Evolutionary conservation across 2,329 filamentous ascomycete species (phyloP).

Genomic region (Penicillium rolfsii): DNA sequence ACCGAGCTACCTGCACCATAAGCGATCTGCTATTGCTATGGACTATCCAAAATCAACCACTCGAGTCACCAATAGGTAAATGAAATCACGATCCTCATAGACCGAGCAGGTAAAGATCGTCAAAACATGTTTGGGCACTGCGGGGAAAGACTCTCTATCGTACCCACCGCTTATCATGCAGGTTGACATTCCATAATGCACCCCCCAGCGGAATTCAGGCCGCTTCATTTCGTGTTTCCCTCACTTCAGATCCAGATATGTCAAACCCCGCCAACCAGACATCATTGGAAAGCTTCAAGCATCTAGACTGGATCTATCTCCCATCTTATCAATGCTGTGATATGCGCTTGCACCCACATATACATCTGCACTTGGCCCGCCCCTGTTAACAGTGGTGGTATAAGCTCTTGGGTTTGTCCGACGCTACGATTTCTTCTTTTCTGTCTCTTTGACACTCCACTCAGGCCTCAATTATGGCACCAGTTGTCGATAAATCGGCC

Average conservation of each 20-base stretch:
- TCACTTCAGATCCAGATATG: background rate
- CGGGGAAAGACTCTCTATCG: conserved; percentile 12
- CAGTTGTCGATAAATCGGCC: conserved; percentile 31
- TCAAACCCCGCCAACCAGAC: background rate
- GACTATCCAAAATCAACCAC: background rate
- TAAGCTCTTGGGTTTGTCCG: background rate
- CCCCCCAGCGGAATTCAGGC: background rate
- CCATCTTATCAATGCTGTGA: conserved; percentile 6
- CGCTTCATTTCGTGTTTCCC: background rate
- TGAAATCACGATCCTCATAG: background rate
- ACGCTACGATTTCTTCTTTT: background rate
- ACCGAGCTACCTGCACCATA: background rate
- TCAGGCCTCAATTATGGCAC: conserved; percentile 27
- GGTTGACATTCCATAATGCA: conserved; percentile 12
- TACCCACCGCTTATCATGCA: conserved; percentile 11
- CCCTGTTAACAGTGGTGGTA: background rate
- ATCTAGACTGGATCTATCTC: background rate
- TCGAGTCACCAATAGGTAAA: background rate
- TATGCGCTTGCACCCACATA: background rate
- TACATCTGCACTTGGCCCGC: background rate
- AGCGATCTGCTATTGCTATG: too few species aligned
- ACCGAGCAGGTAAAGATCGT: background rate
- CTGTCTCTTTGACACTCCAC: background rate
- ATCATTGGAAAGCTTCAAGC: background rate
- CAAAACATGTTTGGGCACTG: conserved; percentile 28